Evolutionary conservation across 306 rosid species (phyloP), one percentile per base, ranked within the genome.

Genomic region (Sicyos edulis): DNA sequence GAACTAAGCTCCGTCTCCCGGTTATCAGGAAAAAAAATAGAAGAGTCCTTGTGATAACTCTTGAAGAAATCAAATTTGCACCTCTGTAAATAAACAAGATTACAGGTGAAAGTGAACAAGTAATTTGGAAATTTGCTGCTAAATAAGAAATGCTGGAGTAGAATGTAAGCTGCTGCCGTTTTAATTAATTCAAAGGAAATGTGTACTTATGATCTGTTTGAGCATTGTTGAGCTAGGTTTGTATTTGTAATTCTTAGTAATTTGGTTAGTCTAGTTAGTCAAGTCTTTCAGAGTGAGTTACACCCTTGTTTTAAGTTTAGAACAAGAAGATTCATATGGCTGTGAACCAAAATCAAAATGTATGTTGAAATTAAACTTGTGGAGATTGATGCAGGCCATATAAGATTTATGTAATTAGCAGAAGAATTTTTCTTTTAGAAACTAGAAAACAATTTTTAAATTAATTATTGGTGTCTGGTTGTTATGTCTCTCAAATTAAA

Each of bases 141-240:
- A 64, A 17, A 17, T 64, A 17, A 64, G 29, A 13, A 44, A 20
- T 40, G n/a, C 24, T 70, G 21, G 73, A 8, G 44, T 52, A 4
- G 7, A 70, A 2, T 70, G 47, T 29, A 0, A 8, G n/a, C n/a
- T n/a, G 29, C 45, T 53, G 19, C 1, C 50, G n/a, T 32, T 51
- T 24, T 7, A 29, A 26, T 7, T 12, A 29, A 60, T 29, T 26
- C 29, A 26, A 32, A 53, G 3, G 7, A 15, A 26, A 26, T 13
- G 17, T 54, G 53, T 71, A 15, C 51, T 71, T 11, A 51, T 65
- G 71, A 65, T 66, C 71, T 66, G 37, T 45, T 20, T 11, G 3
- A 20, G 0, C 17, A 20, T 12, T 17, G 37, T 62, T n/a, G 49
- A 62, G 50, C 50, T 2, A 62, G 14, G 29, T 34, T 70, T 45